Evolutionary conservation across 306 rosid species (phyloP), one percentile per base, ranked within the genome.

Genomic region (Alnus rubra): DNA sequence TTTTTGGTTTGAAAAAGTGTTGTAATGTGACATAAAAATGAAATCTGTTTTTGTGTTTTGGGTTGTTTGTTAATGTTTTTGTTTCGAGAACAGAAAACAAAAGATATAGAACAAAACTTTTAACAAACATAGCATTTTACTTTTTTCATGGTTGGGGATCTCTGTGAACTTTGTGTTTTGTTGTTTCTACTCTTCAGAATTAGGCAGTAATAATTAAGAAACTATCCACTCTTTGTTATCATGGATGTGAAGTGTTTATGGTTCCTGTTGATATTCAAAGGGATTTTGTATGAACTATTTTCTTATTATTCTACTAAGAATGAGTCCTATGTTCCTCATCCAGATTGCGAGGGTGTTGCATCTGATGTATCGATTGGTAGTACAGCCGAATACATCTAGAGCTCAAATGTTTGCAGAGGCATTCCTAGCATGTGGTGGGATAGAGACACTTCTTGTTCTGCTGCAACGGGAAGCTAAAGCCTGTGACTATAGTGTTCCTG

Each of bases 311-410:
- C 71, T 64, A 73, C 73, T 69, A 47, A 78, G 63, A 76, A 3
- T 82, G 58, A 76, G 78, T 79, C 60, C 55, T 73, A 71, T 71
- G 65, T 75, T 53, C 82, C 79, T 78, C 69, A 59, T 76, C 82
- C 89, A 95, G 99, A 88, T 95, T 85, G 95, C 96, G 35, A 91
- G 99, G 90, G 91, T 90, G 79, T 83, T 95, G 89, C 96, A 93
- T 87, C 88, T 95, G 85, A 85, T 93, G 64, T 93, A 91, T 86
- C 88, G 98, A 88, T 93, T 95, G 87, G 92, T 93, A 77, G 94
- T 93, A 68, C 99, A 90, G 77, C 99, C 99, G 52, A 95, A 95
- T 74, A 85, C 91, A 58, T 82, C 85, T 77, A 91, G 94, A 90
- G 94, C 94, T 80, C 93, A 88, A 48, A 88, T 92, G 67, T 89